Percentiles rank a stretch among this genome's conserved stretches.
Evolutionary conservation across 2,329 filamentous ascomycete genomes (phyloP).

Genomic region (Hawksworthiomyces lignivorus): DNA sequence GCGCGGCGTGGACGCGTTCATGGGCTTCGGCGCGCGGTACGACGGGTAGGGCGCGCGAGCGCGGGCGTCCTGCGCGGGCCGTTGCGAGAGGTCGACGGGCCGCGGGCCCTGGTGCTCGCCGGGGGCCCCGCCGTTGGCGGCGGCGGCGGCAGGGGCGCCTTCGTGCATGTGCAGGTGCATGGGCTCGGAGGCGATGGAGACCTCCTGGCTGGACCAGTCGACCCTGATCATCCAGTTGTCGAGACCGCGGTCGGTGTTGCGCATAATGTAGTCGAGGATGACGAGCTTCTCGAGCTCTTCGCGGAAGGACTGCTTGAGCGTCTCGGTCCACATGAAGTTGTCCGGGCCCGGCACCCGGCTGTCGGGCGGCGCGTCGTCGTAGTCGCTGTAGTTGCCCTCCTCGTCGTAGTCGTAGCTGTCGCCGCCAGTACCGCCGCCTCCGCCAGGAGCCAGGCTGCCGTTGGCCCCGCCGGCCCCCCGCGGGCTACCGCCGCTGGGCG

Average conservation of each 20-base stretch:
- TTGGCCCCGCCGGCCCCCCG: slow-evolving; percentile 45
- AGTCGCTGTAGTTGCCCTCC: slow-evolving; percentile 6
- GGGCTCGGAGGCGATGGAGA: slow-evolving; percentile 80
- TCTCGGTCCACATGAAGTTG: slow-evolving; percentile 78
- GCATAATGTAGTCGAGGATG: slow-evolving; percentile 97
- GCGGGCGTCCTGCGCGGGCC: slow-evolving; percentile 31
- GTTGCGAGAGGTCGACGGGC: slow-evolving; percentile 48
- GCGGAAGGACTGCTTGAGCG: slow-evolving; percentile 81
- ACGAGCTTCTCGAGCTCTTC: slow-evolving; percentile 96
- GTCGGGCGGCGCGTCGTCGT: slow-evolving; percentile 21
- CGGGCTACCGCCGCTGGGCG: no score
- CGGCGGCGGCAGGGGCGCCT: slow-evolving; percentile 27
- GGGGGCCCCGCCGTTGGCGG: slow-evolving; percentile 24
- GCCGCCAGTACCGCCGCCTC: neutral
- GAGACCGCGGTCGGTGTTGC: slow-evolving; percentile 90
- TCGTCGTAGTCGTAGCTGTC: slow-evolving; percentile 14
- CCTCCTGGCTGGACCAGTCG: slow-evolving; percentile 73
- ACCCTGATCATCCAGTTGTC: slow-evolving; percentile 99
- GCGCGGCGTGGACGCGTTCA: slow-evolving; percentile 60
- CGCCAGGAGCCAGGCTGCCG: slow-evolving; percentile 34
- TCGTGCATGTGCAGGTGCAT: slow-evolving; percentile 56
- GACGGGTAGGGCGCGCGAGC: slow-evolving; percentile 46
- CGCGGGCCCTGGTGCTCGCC: slow-evolving; percentile 49
- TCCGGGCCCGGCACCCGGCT: slow-evolving; percentile 35
- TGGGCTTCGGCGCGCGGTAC: slow-evolving; percentile 73